Conservation (phyloP, 805 yeast genomes). For the Wickerhamomyces bovis region DNA sequence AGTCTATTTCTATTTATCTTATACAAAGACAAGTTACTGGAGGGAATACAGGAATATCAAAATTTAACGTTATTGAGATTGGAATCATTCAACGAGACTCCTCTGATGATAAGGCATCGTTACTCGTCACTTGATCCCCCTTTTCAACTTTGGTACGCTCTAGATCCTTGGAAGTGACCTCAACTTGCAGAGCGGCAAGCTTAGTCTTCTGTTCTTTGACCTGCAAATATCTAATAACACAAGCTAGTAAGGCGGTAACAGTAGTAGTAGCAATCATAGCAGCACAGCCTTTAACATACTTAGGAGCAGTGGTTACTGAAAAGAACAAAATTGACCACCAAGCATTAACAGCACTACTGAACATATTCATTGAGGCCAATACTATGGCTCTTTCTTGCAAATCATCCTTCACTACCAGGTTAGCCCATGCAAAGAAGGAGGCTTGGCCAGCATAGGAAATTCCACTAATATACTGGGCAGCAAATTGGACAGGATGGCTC, state of each 20-base stretch:
- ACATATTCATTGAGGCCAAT: constrained; percentile 61
- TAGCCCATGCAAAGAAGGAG: constrained; percentile 58
- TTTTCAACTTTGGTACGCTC: background rate
- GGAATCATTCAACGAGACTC: background rate
- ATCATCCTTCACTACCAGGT: constrained; percentile 51
- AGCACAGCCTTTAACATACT: constrained; percentile 45
- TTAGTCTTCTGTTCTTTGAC: constrained; percentile 25
- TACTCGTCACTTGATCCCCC: background rate
- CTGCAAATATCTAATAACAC: constrained; percentile 38
- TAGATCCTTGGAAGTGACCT: constrained; percentile 1
- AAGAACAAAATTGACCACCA: constrained; percentile 58
- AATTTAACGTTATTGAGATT: too few species aligned
- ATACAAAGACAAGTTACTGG: too few species aligned
- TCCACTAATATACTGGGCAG: constrained; percentile 53
- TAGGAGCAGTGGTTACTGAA: constrained; percentile 46
- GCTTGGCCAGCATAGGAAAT: constrained; percentile 55
- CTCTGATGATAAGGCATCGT: background rate
- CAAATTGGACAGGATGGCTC: constrained; percentile 34
- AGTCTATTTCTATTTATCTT: too few species aligned
- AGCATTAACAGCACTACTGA: constrained; percentile 55
- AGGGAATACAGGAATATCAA: too few species aligned
- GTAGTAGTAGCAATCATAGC: constrained; percentile 51
- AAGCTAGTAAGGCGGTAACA: constrained; percentile 35
- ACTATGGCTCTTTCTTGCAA: constrained; percentile 59
- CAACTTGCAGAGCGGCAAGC: constrained; percentile 1